Conservation (phyloP, 2,329 filamentous ascomycete genomes). For the Orbilia ellipsospora region DNA sequence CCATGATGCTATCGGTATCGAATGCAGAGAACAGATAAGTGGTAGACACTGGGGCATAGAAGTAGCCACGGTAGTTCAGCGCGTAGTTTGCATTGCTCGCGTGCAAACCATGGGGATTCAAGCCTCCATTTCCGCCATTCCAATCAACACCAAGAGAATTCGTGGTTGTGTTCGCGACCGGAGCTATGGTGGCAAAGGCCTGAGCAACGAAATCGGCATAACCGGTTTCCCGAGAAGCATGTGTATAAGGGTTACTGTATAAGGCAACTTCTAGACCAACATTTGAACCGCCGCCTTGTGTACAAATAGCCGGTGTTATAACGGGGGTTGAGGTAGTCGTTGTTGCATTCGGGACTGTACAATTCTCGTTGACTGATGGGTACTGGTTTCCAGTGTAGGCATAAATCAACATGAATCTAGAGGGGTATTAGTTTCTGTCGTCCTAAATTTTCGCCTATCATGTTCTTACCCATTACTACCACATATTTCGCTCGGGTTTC, state of each 20-base stretch:
- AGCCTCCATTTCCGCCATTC: not conserved
- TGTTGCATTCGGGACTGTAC: not conserved
- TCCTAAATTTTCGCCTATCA: too few relatives aligned
- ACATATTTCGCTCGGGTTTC: not conserved
- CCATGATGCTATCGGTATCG: slow-evolving; percentile 4
- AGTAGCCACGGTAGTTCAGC: slow-evolving; percentile 30
- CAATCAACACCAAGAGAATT: not conserved
- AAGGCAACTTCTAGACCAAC: slow-evolving; percentile 26
- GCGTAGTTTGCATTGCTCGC: not conserved
- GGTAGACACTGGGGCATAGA: slow-evolving; percentile 3
- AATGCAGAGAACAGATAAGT: slow-evolving; percentile 8
- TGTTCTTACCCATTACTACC: not conserved
- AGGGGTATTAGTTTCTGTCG: too few relatives aligned
- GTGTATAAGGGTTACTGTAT: slow-evolving; percentile 17
- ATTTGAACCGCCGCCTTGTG: not conserved
- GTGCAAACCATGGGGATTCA: slow-evolving; percentile 9
- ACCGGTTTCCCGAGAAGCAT: not conserved
- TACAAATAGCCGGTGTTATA: not conserved
- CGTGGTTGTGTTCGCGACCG: not conserved
- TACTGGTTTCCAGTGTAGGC: not conserved
- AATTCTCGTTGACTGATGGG: not conserved
- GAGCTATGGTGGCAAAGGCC: slow-evolving; percentile 6
- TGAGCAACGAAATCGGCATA: slow-evolving; percentile 5
- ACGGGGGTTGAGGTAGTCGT: not conserved
- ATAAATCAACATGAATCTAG: not conserved